phyloP scores from a whole-genome alignment of 768 basidiomycete genomes.

The Megacollybia marginata region DNA sequence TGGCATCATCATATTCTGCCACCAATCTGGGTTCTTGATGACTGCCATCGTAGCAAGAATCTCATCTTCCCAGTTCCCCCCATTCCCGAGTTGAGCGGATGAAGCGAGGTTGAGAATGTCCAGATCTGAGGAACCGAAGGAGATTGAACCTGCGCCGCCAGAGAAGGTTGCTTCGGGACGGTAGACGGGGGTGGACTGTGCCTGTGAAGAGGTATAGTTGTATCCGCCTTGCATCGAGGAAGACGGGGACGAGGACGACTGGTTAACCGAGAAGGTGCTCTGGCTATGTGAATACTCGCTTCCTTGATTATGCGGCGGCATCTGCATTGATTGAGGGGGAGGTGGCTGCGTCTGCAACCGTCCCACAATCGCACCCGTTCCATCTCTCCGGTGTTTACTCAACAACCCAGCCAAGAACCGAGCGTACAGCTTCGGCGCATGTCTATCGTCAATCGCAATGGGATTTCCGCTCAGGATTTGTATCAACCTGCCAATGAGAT shows the following conservation, averaged over 20 bases:
- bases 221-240: conserved; percentile 14
- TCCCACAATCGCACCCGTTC: conserved; percentile 47
- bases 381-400: conserved; percentile 61
- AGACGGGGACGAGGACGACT: conserved; percentile 8
- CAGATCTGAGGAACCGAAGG: conserved; percentile 33
- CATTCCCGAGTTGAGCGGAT: no score
- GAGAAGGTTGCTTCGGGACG: conserved; percentile 41
- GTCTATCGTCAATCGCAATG: conserved; percentile 75
- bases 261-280: no score
- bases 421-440: conserved; percentile 75
- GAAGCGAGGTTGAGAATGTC: conserved; percentile 20
- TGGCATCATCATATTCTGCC: conserved; percentile 82
- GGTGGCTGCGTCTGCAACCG: conserved; percentile 47
- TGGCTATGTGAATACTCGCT: no score
- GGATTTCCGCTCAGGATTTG: conserved; percentile 63
- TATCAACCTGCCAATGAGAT: conserved; percentile 65
- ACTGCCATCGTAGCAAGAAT: conserved; percentile 68
- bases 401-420: conserved; percentile 70
- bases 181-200: conserved; percentile 32
- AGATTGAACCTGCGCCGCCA: conserved; percentile 31
- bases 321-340: conserved; percentile 21
- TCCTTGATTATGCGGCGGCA: conserved; percentile 4
- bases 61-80: conserved; percentile 32
- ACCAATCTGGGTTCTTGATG: conserved; percentile 65
- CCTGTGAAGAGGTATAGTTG: conserved; percentile 13